These are phyloP conservation scores for Aspergillus hortae DNA, from an alignment of 2,329 filamentous ascomycete genomes.

Conservation along the genomic window DNA sequence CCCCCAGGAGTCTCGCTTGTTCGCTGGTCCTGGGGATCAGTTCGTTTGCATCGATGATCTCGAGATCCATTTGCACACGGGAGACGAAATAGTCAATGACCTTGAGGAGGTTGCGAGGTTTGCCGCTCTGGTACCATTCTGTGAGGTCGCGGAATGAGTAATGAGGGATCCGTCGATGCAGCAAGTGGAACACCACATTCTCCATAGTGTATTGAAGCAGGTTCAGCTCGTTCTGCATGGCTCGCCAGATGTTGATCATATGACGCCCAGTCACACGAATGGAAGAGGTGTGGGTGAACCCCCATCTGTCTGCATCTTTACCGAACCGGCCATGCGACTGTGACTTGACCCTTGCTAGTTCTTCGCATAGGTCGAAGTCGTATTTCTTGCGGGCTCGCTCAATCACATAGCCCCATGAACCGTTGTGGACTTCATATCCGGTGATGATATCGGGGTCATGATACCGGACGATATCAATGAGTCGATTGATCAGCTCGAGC, in stretches of 20 bases:
- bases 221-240: constrained; percentile 90
- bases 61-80: constrained; percentile 76
- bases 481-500: constrained; percentile 76
- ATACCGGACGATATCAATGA: constrained; percentile 79
- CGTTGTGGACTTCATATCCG: constrained; percentile 89
- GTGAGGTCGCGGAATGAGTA: constrained; percentile 78
- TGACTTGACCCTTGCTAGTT: constrained; percentile 83
- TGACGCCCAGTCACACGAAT: constrained; percentile 91
- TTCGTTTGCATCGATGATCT: constrained; percentile 87
- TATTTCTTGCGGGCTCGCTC: constrained; percentile 83
- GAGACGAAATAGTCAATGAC: constrained; percentile 73
- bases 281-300: constrained; percentile 88
- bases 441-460: constrained; percentile 90
- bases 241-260: constrained; percentile 95
- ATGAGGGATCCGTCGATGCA: constrained; percentile 84
- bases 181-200: constrained; percentile 86
- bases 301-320: constrained; percentile 85
- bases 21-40: constrained; percentile 86
- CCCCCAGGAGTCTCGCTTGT: constrained; percentile 84
- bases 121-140: constrained; percentile 71
- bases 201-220: constrained; percentile 94
- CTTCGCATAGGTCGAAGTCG: constrained; percentile 85
- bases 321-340: constrained; percentile 80
- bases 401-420: constrained; percentile 93
- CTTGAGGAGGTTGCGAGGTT: constrained; percentile 66